Evolutionary conservation across 306 rosid species (phyloP).

Genomic region (Canavalia gladiata): DNA sequence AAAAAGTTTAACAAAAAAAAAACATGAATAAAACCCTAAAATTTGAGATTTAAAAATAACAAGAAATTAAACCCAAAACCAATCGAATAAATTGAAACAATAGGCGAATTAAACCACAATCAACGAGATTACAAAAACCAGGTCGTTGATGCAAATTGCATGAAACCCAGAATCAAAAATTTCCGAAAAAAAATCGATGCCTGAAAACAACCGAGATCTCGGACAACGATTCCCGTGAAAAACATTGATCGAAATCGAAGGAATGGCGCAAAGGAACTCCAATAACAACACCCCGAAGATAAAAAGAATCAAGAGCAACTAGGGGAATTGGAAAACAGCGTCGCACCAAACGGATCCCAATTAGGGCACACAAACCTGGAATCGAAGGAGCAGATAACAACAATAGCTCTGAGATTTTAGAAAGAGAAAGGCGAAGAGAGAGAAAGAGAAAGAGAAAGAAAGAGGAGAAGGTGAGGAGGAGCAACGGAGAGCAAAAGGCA

Average conservation of each 20-base stretch:
- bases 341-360: slow-evolving; percentile 61
- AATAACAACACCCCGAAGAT: not conserved
- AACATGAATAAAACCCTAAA: slow-evolving; percentile 64
- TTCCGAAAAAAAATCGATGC: slow-evolving; percentile 24
- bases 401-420: slow-evolving; percentile 70
- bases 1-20: not conserved
- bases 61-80: slow-evolving; percentile 44
- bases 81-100: slow-evolving; percentile 43
- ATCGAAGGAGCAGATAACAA: slow-evolving; percentile 53
- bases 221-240: slow-evolving; percentile 47
- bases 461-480: slow-evolving; percentile 57
- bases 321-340: slow-evolving; percentile 12
- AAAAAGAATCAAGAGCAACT: not conserved
- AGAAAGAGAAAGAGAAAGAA: slow-evolving; percentile 32
- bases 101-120: slow-evolving; percentile 12
- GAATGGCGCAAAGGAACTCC: slow-evolving; percentile 42
- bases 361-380: slow-evolving; percentile 75
- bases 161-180: slow-evolving; percentile 42
- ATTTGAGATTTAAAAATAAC: slow-evolving; percentile 12
- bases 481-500: slow-evolving; percentile 55
- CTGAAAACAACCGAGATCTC: slow-evolving; percentile 57
- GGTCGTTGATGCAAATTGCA: slow-evolving; percentile 47
- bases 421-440: slow-evolving; percentile 60
- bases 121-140: slow-evolving; percentile 47
- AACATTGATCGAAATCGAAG: slow-evolving; percentile 65